Base-by-base conservation (phyloP, 2,329 filamentous ascomycete species). In the Clonostachys solani region DNA sequence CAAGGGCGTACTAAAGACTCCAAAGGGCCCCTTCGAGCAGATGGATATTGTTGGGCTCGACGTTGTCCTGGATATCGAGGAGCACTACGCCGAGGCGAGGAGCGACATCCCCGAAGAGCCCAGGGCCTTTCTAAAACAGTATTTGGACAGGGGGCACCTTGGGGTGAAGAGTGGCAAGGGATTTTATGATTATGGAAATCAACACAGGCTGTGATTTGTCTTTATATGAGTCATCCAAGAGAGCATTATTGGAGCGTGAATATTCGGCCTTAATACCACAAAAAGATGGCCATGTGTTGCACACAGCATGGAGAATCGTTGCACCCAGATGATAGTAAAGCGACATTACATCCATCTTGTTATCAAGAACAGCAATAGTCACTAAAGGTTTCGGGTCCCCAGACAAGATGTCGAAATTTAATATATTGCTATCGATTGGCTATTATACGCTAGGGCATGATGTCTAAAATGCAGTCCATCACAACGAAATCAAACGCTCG, bases 31-130 rank as follows among this genome's bases (percentile, higher is more conserved):
- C 0, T 63, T 63, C 44, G 60, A 63, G 42, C 53, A 54, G 19
- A 63, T 63, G 60, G 60, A 63, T 42, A 48, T 61, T 34, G 60
- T 63, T 4, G 60, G 60, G 0, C 42, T 63, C 3, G 60, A 63
- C 41, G 60, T 63, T 8, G 60, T 63, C 1, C 37, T 57, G 16
- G 60, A 61, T 12, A 63, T 63, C 40, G 60, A 63, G 46, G 52
- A 60, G 44, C 60, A 63, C 45, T 63, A 62, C 19, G 60, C 60
- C 2, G 54, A 60, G 19, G 55, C 53, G 0, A 46, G 60, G 16
- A 43, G 48, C 2, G 52, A 60, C 23, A 47, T 63, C 8, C 58
- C 60, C 0, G 44, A 18, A 10, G 50, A 55, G 8, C 60, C 60
- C 2, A 51, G 57, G 15, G 50, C 52, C 43, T 63, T 60, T 47